Percentiles rank a stretch among this genome's conserved stretches.
Conservation (phyloP, 495 filamentous ascomycete genomes). For the Polyplosphaeria fusca region DNA sequence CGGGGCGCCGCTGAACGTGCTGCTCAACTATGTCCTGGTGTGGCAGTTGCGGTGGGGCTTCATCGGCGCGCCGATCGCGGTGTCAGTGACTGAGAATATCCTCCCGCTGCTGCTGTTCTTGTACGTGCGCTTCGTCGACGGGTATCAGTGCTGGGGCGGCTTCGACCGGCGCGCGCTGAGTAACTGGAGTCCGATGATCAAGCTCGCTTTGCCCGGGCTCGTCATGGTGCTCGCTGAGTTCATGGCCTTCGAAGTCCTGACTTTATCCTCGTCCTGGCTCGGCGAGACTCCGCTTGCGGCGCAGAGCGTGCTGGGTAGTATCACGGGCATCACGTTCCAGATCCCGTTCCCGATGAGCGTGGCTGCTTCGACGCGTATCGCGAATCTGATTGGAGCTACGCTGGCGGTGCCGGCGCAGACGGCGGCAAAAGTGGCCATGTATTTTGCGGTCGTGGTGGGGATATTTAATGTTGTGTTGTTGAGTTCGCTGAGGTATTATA, state of each 20-base stretch:
- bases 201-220: constrained; percentile 78
- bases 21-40: constrained; percentile 67
- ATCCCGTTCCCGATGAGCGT: constrained; percentile 44
- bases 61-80: constrained; percentile 78
- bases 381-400: constrained; percentile 44
- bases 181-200: constrained; percentile 87
- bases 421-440: constrained; percentile 48
- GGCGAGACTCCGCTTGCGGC: constrained; percentile 55
- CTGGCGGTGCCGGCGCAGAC: constrained; percentile 41
- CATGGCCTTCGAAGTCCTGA: constrained; percentile 61
- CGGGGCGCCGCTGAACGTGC: constrained; percentile 62
- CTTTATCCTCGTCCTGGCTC: constrained; percentile 51
- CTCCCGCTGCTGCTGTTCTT: constrained; percentile 70
- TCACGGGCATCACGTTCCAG: constrained; percentile 41
- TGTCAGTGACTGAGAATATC: constrained; percentile 77
- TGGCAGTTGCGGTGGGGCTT: constrained; percentile 77
- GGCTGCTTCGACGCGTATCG: constrained; percentile 42
- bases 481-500: constrained; percentile 57
- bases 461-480: constrained; percentile 72
- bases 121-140: constrained; percentile 61
- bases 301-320: constrained; percentile 60
- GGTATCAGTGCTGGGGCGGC: constrained; percentile 74
- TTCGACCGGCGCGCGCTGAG: constrained; percentile 64
- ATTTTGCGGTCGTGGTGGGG: constrained; percentile 64
- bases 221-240: constrained; percentile 92